Evolutionary conservation across 2,329 filamentous ascomycete genomes (phyloP), one percentile per base, ranked within the genome.

Genomic region (Aschersonia sp.): DNA sequence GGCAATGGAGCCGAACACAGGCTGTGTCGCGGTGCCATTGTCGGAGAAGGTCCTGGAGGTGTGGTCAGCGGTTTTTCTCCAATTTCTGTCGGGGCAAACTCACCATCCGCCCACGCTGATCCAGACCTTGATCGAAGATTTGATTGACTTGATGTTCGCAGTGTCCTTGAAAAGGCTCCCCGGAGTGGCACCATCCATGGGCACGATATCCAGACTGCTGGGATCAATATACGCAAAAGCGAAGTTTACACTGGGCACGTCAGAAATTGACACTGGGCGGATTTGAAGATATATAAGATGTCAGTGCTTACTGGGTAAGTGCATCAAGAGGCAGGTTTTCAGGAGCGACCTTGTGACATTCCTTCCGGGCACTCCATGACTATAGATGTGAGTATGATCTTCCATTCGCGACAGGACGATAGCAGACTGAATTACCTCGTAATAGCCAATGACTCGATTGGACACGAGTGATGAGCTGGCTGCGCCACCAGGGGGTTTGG

Each of bases 81-180:
- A 12, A 37, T 37, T 37, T 37, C 32, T 37, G 12, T 37, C 32
- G 32, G 32, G 32, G 32, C 32, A 37, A 37, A 37, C 32, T 37
- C 32, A 37, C 59, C 61, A 67, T 3, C 66, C 65, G 4, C 65
- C 65, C 9, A 68, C 35, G 7, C 54, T 51, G 32, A 67, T 52
- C 47, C 54, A 61, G 3, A 58, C 55, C 48, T 66, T 54, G 1
- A 67, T 50, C 12, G 47, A 50, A 1, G 53, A 45, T 44, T 53
- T 51, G 29, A 44, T 43, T 4, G 41, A 10, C 48, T 64, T 62
- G 6, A 52, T 32, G 6, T n/a, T 5, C 32, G 30, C 3, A 39
- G 37, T 4, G 45, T 50, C 43, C 5, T 39, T 31, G 22, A 47
- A 47, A 22, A 44, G 41, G 32, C 14, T 32, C 6, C 12, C n/a